These are phyloP conservation scores for Botrytis deweyae DNA, from an alignment of 2,329 filamentous ascomycete species.

Conservation along the genomic window DNA sequence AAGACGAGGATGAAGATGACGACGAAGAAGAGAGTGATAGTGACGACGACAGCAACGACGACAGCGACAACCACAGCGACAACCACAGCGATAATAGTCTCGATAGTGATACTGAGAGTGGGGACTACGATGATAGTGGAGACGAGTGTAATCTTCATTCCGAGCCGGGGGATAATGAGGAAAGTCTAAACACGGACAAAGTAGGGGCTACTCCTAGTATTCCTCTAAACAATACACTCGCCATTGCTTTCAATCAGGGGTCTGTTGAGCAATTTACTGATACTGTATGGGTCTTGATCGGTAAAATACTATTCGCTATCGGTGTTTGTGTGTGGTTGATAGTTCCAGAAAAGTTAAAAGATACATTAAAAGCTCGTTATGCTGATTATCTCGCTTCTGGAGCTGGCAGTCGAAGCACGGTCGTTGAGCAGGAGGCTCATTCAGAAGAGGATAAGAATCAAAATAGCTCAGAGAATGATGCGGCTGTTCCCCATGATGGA, in stretches of 20 bases:
- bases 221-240: too few relatives aligned
- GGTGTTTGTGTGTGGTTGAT: not conserved
- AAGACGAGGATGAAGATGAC: too few relatives aligned
- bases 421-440: not conserved
- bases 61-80: too few relatives aligned
- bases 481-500: not conserved
- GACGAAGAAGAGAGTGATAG: too few relatives aligned
- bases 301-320: not conserved
- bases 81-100: not conserved
- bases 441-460: not conserved
- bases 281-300: fast-evolving
- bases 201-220: not conserved
- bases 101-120: not conserved
- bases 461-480: not conserved
- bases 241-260: not conserved
- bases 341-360: not conserved
- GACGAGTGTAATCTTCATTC: not conserved
- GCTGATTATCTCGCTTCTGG: not conserved
- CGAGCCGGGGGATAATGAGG: not conserved
- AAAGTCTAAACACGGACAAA: not conserved
- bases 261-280: not conserved
- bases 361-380: not conserved
- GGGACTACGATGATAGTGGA: not conserved
- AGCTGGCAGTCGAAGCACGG: not conserved
- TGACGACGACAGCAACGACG: too few relatives aligned